phyloP scores from a whole-genome alignment of 1,139 yeast genomes.

The Nakaseomyces sp. region DNA sequence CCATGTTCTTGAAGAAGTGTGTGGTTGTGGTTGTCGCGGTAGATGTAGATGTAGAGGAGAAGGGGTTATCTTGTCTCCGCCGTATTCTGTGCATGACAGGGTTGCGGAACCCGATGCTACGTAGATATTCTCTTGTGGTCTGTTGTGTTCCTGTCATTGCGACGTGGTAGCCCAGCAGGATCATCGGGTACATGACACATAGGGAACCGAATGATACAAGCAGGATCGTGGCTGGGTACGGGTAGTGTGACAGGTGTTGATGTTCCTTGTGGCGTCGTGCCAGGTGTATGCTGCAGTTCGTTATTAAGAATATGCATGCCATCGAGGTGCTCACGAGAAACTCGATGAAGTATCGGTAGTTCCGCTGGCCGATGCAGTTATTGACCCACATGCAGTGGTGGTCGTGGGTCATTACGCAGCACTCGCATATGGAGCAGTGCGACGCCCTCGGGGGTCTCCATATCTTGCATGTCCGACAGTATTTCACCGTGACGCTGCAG shows the following conservation, averaged over 20 bases:
- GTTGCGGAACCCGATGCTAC: slow-evolving; percentile 30
- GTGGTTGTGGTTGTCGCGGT: too few relatives aligned
- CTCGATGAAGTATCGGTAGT: slow-evolving; percentile 49
- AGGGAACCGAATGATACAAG: slow-evolving; percentile 41
- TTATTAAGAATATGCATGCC: slow-evolving; percentile 17
- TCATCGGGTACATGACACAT: slow-evolving; percentile 44
- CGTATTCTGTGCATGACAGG: slow-evolving; percentile 24
- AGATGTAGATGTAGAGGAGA: too few relatives aligned
- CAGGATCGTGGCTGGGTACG: slow-evolving; percentile 40
- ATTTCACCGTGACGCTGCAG: slow-evolving; percentile 40
- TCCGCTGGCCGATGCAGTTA: slow-evolving; percentile 68
- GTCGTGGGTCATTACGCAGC: slow-evolving; percentile 54
- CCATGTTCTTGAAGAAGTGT: slow-evolving; percentile 34
- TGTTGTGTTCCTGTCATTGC: slow-evolving; percentile 49
- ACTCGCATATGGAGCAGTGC: slow-evolving; percentile 63
- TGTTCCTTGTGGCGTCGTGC: slow-evolving; percentile 28
- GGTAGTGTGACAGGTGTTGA: too few relatives aligned
- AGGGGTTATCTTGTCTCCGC: slow-evolving; percentile 36
- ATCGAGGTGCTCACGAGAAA: slow-evolving; percentile 34
- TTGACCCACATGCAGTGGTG: slow-evolving; percentile 80
- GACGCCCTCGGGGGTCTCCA: slow-evolving; percentile 63
- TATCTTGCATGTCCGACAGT: slow-evolving; percentile 52
- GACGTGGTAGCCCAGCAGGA: slow-evolving; percentile 46
- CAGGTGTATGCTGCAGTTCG: slow-evolving; percentile 21
- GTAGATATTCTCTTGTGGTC: slow-evolving; percentile 62